These are phyloP conservation scores for Russula lepida DNA, from an alignment of 768 basidiomycete genomes.

Conservation along the genomic window DNA sequence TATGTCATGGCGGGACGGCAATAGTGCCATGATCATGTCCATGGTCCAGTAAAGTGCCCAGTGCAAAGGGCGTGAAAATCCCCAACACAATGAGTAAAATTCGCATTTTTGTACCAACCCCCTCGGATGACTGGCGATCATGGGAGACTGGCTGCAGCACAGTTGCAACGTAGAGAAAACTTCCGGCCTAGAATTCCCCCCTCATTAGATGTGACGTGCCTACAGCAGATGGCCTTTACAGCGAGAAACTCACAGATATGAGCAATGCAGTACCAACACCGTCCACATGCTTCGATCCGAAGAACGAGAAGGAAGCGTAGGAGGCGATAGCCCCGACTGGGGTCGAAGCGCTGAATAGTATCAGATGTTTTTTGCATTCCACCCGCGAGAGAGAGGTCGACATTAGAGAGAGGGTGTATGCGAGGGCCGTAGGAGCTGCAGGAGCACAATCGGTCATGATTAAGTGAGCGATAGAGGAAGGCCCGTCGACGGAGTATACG, in stretches of 20 bases:
- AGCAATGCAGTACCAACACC: conserved; percentile 76
- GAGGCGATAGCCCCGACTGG: conserved; percentile 76
- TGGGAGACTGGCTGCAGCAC: conserved; percentile 70
- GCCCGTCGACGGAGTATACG: neutral
- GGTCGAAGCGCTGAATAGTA: conserved; percentile 76
- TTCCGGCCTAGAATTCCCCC: conserved; percentile 57
- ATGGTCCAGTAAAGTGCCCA: conserved; percentile 17
- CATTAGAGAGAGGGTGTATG: conserved; percentile 79
- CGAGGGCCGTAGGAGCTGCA: conserved; percentile 83
- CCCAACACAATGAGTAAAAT: conserved; percentile 14
- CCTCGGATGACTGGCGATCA: conserved; percentile 9
- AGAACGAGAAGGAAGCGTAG: conserved; percentile 53
- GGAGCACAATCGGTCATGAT: neutral
- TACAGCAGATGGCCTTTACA: neutral
- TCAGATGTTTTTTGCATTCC: conserved; percentile 66
- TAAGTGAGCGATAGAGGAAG: neutral
- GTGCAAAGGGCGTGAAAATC: conserved; percentile 13
- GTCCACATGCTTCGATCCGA: conserved; percentile 38
- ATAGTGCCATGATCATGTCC: conserved; percentile 3
- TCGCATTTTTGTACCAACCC: conserved; percentile 11
- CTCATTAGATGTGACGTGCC: conserved; percentile 2
- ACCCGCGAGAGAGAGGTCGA: conserved; percentile 57
- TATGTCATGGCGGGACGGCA: neutral
- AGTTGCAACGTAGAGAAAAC: conserved; percentile 91
- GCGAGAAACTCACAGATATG: conserved; percentile 51